Evolutionary conservation across 164 flowering plant genomes (phyloP), one percentile per base, ranked within the genome.

Genomic region (Berberis thunbergii): DNA sequence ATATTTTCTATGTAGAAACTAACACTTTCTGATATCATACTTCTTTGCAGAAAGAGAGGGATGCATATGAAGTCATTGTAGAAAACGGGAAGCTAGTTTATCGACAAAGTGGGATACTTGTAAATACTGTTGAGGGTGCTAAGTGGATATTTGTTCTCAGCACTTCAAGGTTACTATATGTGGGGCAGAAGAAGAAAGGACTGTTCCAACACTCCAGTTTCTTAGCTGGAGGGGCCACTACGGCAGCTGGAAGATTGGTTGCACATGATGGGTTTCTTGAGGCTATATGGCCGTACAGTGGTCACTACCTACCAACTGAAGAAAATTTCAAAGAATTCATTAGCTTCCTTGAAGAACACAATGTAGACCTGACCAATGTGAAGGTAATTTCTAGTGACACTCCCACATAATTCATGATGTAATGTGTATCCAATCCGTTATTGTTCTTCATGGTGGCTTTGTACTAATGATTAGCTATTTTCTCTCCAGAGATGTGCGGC

Each of bases 81-180:
- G 80, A 81, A 6, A 58, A 62, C 49, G 92, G 97, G 65, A 90
- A 72, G 77, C 84, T 90, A 45, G 69, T 81, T 1, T 84, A 83
- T 76, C 80, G 59, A 59, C 80, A 83, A 68, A 75, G 78, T 59
- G 75, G 83, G 48, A 45, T 2, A 9, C 57, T 55, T n/a, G 57
- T 90, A 58, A 48, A 80, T 39, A 86, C 90, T 2, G 60, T 42
- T 1, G 84, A 77, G 54, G 82, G 83, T 9, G 68, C 78, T 0
- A 86, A 87, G 70, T 90, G 88, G 90, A 90, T 90, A 13, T 90
- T 90, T 65, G 92, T 90, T 11, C 82, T 90, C 0, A 80, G 97
- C 73, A 79, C 97, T 0, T 64, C 83, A 7, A 81, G 86, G 56
- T 48, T 60, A 5, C 59, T 90, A 48, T 90, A 90, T 50, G 81